Evolutionary conservation across 805 yeast species (phyloP).

Genomic region (Lachancea nothofagi): DNA sequence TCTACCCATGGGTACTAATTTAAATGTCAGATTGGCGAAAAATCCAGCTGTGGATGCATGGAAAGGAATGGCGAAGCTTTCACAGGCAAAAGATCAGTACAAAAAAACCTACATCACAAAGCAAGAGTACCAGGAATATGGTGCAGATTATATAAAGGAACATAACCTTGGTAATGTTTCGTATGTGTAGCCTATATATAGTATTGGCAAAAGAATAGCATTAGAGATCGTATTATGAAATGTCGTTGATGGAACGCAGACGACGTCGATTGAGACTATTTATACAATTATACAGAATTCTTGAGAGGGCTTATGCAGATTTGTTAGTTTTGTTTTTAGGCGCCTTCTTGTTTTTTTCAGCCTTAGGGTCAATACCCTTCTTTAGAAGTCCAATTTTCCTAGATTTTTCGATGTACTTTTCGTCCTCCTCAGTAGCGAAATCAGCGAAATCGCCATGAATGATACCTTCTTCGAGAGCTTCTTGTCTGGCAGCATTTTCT

Average conservation of each 20-base stretch:
- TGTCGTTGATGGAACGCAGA: not conserved
- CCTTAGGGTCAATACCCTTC: conserved; percentile 68
- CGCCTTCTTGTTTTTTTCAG: conserved; percentile 15
- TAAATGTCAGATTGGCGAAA: conserved; percentile 55
- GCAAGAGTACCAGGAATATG: conserved; percentile 80
- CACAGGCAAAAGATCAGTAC: conserved; percentile 42
- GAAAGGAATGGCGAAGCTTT: conserved; percentile 90
- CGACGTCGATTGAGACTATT: conserved; percentile 10
- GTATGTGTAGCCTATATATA: conserved; percentile 18
- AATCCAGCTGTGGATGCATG: conserved; percentile 81
- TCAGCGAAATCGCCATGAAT: conserved; percentile 82
- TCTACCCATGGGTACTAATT: conserved; percentile 61
- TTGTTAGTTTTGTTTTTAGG: not conserved
- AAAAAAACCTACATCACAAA: conserved; percentile 50
- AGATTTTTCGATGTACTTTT: conserved; percentile 61
- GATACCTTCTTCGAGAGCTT: conserved; percentile 73
- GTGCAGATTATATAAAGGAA: conserved; percentile 83
- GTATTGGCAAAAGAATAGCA: not conserved
- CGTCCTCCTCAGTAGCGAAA: conserved; percentile 74
- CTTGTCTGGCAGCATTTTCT: conserved; percentile 75
- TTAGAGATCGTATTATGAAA: not conserved
- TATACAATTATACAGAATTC: conserved; percentile 9
- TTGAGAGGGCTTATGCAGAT: conserved; percentile 2
- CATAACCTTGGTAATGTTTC: conserved; percentile 66
- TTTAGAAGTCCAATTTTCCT: conserved; percentile 59